Base-by-base conservation (phyloP, 1,284 basidiomycete species). In the Austropuccinia psidii region DNA sequence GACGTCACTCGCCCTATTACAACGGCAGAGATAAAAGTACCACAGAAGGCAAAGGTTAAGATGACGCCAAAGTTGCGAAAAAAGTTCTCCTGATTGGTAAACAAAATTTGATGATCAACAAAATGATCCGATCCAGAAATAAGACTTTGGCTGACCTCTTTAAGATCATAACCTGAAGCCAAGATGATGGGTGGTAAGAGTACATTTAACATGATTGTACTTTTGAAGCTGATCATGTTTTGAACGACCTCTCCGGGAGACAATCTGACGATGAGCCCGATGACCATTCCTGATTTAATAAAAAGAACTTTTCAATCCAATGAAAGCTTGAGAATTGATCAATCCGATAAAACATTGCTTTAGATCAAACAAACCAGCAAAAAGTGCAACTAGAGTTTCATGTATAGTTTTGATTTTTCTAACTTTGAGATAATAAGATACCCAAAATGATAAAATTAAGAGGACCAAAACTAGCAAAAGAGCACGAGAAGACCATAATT, bases 121-220 rank as follows among this genome's bases (percentile, higher is more conserved):
- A 24, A 35, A 45, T 19, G 49, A 58, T 45, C 61, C 74, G 21
- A 65, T 31, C 74, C 6, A 0, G 50, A 50, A 41, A 37, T 69
- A 33, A 54, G 55, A 47, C 27, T 50, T 43, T n/a, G 11, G 54
- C 84, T 69, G 76, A 89, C 91, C 84, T 97, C 93, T 80, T 95
- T 94, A 68, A 99, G 86, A 81, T 97, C 93, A 81, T 98, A 99
- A 6, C 95, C 95, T 6, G 93, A 97, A 80, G 96, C 95, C 50
- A 99, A 84, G 79, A 99, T 99, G 81, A 99, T 99, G 0, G 95
- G 96, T 1, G 96, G 96, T 1, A 98, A 86, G 11, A 99, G 84
- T 11, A 98, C 86, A 81, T 99, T 98, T 84, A 98, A 95, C 85
- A 99, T 97, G 73, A 98, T 85, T 2, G 94, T 98, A 80, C 96